These are phyloP conservation scores for Phytophthora hibernalis DNA, from an alignment of 352 stramenopile genomes.

Conservation along the genomic window DNA sequence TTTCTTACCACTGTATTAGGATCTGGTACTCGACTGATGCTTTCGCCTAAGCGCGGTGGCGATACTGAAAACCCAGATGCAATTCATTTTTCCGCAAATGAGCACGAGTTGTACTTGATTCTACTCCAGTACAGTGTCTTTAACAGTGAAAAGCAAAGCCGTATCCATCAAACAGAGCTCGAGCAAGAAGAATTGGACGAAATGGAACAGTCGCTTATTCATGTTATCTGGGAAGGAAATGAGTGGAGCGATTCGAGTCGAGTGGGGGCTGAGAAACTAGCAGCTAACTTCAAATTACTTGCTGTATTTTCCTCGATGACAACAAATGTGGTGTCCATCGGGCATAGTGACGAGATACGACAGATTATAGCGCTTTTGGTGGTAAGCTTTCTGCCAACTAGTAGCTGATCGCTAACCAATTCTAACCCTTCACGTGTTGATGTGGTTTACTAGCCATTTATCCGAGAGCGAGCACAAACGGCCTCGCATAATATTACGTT, in stretches of 20 bases:
- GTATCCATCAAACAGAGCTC: slow-evolving; percentile 1
- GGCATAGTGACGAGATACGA: slow-evolving; percentile 25
- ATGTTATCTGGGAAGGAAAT: slow-evolving; percentile 11
- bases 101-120: slow-evolving; percentile 2
- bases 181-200: slow-evolving; percentile 12
- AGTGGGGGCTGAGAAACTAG: slow-evolving; percentile 15
- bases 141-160: slow-evolving; percentile 10
- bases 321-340: slow-evolving; percentile 22
- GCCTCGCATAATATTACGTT: slow-evolving; percentile 12
- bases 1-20: slow-evolving; percentile 20
- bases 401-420: not conserved
- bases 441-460: slow-evolving; percentile 17
- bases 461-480: slow-evolving; percentile 21
- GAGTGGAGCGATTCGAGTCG: slow-evolving; percentile 26
- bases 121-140: slow-evolving; percentile 10
- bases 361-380: slow-evolving; percentile 24
- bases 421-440: not conserved
- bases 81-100: slow-evolving; percentile 25
- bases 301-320: slow-evolving; percentile 30
- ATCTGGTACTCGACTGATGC: slow-evolving; percentile 8
- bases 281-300: slow-evolving; percentile 19
- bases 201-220: not conserved
- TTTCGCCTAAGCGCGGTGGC: slow-evolving; percentile 18
- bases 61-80: slow-evolving; percentile 4
- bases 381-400: slow-evolving; percentile 8